Evolutionary conservation across 1,284 basidiomycete genomes (phyloP), one percentile per base, ranked within the genome.

Genomic region (Caloboletus firmus): DNA sequence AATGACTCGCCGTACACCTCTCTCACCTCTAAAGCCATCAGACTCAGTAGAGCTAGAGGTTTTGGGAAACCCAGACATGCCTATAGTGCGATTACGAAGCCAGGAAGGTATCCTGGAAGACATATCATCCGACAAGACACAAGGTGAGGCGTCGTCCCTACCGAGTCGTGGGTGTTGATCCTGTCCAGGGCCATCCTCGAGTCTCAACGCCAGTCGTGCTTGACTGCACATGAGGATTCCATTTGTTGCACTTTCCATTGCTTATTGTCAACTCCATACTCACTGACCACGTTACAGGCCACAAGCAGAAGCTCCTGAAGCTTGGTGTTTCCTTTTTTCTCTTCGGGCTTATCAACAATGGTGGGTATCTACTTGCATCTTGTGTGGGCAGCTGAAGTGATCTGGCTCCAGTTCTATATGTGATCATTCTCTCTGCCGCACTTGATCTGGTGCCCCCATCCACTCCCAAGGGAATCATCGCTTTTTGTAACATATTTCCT

Each of bases 371-470:
- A 4, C 39, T 31, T 18, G 5, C 30, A 17, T 26, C 6, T 31
- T 24, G 9, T 9, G 8, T 37, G 30, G 12, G 7, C 18, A 9
- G 34, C 22, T 36, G 3, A 34, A 35, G 5, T 32, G 28, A 40
- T 37, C 4, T 40, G 15, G 5, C 3, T 57, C 0, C 61, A 93
- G 92, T 95, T 11, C 78, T 94, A 54, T 97, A 98, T 71, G 95
- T 98, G 34, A 91, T 99, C 61, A 98, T 98, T 59, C 82, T 98
- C 24, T 96, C 93, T 1, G 96, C 96, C 5, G 96, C 96, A 0
- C 78, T 98, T 15, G 96, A 99, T 70, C 81, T 99, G 5, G 93
- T 98, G 0, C 93, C 95, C 5, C 83, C 91, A 0, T 83, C 87
- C 5, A 94, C 91, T 0, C 94, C 94, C 0, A 93, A 92, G 66